These are phyloP conservation scores for Termitomyces eurrhizus DNA, from an alignment of 768 basidiomycete genomes.

Conservation along the genomic window DNA sequence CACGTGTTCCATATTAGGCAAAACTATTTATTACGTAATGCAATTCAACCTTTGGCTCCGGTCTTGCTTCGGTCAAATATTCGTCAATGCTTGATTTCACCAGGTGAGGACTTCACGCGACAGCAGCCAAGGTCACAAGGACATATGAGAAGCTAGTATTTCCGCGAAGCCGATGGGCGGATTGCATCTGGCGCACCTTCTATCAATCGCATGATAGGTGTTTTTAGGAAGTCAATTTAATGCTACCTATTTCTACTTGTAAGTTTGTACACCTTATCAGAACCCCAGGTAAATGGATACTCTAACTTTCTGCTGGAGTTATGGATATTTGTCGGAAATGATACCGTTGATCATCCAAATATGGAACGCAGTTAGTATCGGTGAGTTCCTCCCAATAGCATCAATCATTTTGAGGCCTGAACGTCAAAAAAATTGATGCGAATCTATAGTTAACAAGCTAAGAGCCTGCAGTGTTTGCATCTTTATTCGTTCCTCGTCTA, in stretches of 20 bases:
- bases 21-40: neutral
- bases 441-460: too few species aligned
- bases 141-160: slow-evolving; percentile 4
- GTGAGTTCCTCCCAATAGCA: neutral
- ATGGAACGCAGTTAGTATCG: neutral
- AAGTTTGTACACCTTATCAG: neutral
- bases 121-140: neutral
- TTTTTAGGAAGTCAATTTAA: neutral
- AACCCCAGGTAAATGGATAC: neutral
- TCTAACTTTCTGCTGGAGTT: too few species aligned
- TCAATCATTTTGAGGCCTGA: neutral
- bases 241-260: neutral
- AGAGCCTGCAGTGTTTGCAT: neutral
- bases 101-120: neutral
- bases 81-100: neutral
- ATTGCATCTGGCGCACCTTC: neutral
- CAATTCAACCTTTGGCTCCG: neutral
- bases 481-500: neutral
- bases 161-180: neutral
- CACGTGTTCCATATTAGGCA: too few species aligned
- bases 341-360: neutral
- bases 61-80: neutral
- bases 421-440: neutral
- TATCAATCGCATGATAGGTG: neutral
- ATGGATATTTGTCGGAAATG: neutral